Evolutionary conservation across 2,329 filamentous ascomycete genomes (phyloP), one percentile per base, ranked within the genome.

Genomic region (Metarhizium guizhouense): DNA sequence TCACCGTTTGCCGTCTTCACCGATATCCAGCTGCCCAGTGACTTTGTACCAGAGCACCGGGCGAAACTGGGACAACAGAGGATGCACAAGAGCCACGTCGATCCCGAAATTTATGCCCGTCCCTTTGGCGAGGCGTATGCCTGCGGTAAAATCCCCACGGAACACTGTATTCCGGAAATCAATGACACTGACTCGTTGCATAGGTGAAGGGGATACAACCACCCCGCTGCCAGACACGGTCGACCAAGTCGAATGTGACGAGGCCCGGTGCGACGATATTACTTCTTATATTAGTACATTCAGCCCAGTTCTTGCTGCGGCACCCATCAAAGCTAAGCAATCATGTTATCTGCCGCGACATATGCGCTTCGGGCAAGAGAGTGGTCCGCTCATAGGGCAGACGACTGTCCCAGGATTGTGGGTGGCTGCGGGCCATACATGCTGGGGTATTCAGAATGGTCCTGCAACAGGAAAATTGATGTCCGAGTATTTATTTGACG

Each of bases 391-490:
- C 52, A 80, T 97, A 29, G 94, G 94, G 0, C 75, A 79, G 54
- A 92, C 91, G 7, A 80, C 81, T 2, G 82, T 86, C 0, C 81
- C 83, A 6, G 91, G 92, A 0, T 65, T 97, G 47, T 86, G 87
- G 69, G 76, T 97, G 57, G 94, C 94, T 0, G 81, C 90, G 0
- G 94, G 94, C 0, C 94, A 99, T 75, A 96, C 91, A 1, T 97
- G 93, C 73, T 99, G 94, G 94, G 94, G 94, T 0, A 96, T 99
- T 25, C 93, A 97, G 74, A 97, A 99, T 73, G 90, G 85, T 0
- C 92, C 93, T 1, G 94, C 81, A 1, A 97, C 93, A 7, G 89
- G 89, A 4, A 89, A 86, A 71, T 69, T 93, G 43, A 86, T 94
- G 75, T 86, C 87, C 42, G 88, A 93, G 70, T 84, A 88, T 70